Conservation (phyloP, 2,329 filamentous ascomycete genomes). For the Fusarium proliferatum region DNA sequence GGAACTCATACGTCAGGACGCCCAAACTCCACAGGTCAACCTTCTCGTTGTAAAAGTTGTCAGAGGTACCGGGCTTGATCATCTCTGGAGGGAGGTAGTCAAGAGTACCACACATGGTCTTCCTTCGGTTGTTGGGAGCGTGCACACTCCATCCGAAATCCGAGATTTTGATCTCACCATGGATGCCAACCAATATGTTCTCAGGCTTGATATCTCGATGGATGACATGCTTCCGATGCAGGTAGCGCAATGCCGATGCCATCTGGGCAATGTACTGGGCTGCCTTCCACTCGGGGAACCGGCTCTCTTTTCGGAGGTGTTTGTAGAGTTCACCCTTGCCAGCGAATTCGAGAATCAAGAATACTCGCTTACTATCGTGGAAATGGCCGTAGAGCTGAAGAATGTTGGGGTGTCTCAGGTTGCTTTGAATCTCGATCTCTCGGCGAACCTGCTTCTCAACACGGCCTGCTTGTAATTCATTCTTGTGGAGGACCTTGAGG, state of each 20-base stretch:
- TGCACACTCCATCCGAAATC: slow-evolving; percentile 99
- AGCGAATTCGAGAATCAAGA: slow-evolving; percentile 87
- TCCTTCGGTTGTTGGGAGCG: slow-evolving; percentile 90
- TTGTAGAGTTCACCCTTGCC: slow-evolving; percentile 90
- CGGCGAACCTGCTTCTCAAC: slow-evolving; percentile 88
- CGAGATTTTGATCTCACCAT: slow-evolving; percentile 98
- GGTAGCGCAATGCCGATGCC: slow-evolving; percentile 85
- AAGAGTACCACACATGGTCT: slow-evolving; percentile 96
- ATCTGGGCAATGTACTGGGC: slow-evolving; percentile 90
- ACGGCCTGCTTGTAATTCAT: slow-evolving; percentile 77
- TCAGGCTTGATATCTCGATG: slow-evolving; percentile 98
- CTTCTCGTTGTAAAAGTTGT: slow-evolving; percentile 94
- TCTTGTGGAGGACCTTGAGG: slow-evolving; percentile 87
- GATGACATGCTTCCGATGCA: slow-evolving; percentile 97
- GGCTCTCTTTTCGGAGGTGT: slow-evolving; percentile 79
- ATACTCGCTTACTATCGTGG: slow-evolving; percentile 88
- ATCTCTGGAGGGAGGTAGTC: slow-evolving; percentile 99
- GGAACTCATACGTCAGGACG: slow-evolving; percentile 94
- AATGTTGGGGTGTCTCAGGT: slow-evolving; percentile 86
- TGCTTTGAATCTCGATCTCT: slow-evolving; percentile 90
- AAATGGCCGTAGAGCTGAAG: slow-evolving; percentile 86
- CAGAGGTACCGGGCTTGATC: slow-evolving; percentile 82
- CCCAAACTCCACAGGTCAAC: slow-evolving; percentile 97
- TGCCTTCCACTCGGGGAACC: slow-evolving; percentile 86
- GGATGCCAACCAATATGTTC: slow-evolving; percentile 95